Evolutionary conservation across 1,284 basidiomycete genomes (phyloP), one percentile per base, ranked within the genome.

Genomic region (Caloboletus firmus): DNA sequence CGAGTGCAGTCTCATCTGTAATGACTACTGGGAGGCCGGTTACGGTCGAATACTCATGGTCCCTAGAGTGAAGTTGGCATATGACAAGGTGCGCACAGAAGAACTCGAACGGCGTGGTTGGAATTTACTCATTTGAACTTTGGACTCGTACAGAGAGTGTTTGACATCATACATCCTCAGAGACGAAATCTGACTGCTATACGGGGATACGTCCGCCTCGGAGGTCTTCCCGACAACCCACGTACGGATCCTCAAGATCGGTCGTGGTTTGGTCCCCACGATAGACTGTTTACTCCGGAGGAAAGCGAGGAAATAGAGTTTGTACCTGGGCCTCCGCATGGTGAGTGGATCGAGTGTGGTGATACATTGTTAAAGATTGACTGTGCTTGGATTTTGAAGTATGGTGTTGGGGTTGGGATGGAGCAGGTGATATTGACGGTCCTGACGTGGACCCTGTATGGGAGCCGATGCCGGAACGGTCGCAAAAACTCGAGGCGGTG

Each of bases 351-450:
- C 6, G 31, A 2, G 5, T 3, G 34, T 39, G 58, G 47, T 39
- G 4, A 15, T 26, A 1, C 0, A 1, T 1, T 20, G 5, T 7
- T 11, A 5, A 11, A 26, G 24, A 24, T 49, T 65, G 43, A 67
- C 8, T 37, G 15, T 26, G 4, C 12, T 42, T 6, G 35, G 49
- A 20, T 22, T 39, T 0, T 30, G 4, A 68, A 95, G 94, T 96
- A 9, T 97, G 94, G 94, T 97, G 94, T 70, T 97, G 95, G 95
- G 95, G 95, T 22, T 98, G 95, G 95, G 95, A 98, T 67, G 95
- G 95, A 35, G 95, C 95, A 3, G 95, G 95, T 43, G 95, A 97
- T 68, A 79, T 98, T 24, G 95, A 96, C 59, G 94, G 93, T 42
- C 93, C 93, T 0, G 93, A 94, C 65, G 92, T 97, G 5, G 95